Percentiles rank a stretch among this genome's conserved stretches.
phyloP scores from a whole-genome alignment of 495 filamentous ascomycete species.

The Penicillium mononematosum region DNA sequence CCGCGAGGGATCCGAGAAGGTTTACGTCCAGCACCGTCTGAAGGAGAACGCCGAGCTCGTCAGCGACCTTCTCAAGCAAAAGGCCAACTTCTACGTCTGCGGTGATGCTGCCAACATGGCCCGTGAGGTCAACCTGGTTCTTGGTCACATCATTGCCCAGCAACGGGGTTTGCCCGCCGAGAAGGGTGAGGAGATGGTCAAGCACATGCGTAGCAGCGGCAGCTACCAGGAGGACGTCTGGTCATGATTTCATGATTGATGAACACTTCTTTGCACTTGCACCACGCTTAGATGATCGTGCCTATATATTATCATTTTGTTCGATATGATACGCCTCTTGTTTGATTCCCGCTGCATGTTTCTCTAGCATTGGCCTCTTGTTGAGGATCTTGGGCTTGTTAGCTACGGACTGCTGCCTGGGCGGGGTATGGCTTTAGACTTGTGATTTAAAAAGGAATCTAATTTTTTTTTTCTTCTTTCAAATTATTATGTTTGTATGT shows the following conservation, averaged over 20 bases:
- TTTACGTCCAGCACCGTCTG: slow-evolving; percentile 95
- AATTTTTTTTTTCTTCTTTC: background rate
- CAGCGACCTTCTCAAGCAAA: slow-evolving; percentile 84
- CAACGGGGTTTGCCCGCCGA: slow-evolving; percentile 75
- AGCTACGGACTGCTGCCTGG: background rate
- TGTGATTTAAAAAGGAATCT: slow-evolving; percentile 19
- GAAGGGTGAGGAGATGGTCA: slow-evolving; percentile 93
- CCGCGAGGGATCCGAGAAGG: slow-evolving; percentile 73
- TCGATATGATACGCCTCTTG: slow-evolving; percentile 13
- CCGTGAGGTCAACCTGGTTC: slow-evolving; percentile 83
- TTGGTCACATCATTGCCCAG: slow-evolving; percentile 80
- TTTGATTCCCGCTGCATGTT: slow-evolving; percentile 28
- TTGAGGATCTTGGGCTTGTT: background rate
- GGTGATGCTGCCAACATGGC: slow-evolving; percentile 99
- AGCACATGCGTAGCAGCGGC: slow-evolving; percentile 87
- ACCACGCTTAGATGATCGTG: slow-evolving; percentile 35
- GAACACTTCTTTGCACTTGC: slow-evolving; percentile 23
- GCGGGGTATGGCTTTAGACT: slow-evolving; percentile 12
- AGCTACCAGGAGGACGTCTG: slow-evolving; percentile 98
- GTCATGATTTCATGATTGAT: slow-evolving; percentile 57
- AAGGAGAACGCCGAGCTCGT: slow-evolving; percentile 78
- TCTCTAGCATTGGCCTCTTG: slow-evolving; percentile 25
- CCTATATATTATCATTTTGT: slow-evolving; percentile 37
- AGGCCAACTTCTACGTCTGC: slow-evolving; percentile 96
- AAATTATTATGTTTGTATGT: background rate